phyloP scores from a whole-genome alignment of 495 filamentous ascomycete species.

The Cercophora sp. region DNA sequence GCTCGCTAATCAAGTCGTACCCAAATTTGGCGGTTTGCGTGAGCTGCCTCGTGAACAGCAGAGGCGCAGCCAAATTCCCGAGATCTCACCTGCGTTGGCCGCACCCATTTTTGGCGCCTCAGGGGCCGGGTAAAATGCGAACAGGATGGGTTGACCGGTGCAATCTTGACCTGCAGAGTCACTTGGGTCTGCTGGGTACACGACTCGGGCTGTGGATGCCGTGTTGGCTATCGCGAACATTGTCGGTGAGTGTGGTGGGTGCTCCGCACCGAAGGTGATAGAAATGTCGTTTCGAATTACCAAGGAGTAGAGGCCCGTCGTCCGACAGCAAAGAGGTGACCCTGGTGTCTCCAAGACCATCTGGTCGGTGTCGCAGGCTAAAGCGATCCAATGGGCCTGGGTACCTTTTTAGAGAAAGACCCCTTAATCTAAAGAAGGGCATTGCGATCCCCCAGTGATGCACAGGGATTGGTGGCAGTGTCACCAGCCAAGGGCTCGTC shows the following conservation, averaged over 20 bases:
- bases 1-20: constrained; percentile 2
- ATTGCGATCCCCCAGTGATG: too few relatives aligned
- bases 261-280: too few relatives aligned
- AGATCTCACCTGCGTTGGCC: not conserved
- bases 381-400: too few relatives aligned
- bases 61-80: not conserved
- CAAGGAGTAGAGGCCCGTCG: too few relatives aligned
- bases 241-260: too few relatives aligned
- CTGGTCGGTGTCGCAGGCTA: not conserved
- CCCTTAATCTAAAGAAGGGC: not conserved
- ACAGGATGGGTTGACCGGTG: too few relatives aligned
- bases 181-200: too few relatives aligned
- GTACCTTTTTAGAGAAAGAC: not conserved
- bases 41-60: not conserved
- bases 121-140: not conserved
- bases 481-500: not conserved
- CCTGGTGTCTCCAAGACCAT: not conserved
- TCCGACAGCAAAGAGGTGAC: not conserved
- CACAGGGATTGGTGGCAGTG: not conserved
- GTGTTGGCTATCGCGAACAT: too few relatives aligned
- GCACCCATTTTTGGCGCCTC: too few relatives aligned
- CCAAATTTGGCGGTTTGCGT: not conserved
- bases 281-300: too few relatives aligned
- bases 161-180: too few relatives aligned
- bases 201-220: too few relatives aligned